These are phyloP conservation scores for Fusarium sp. DNA, from an alignment of 2,329 filamentous ascomycete species.

Conservation along the genomic window DNA sequence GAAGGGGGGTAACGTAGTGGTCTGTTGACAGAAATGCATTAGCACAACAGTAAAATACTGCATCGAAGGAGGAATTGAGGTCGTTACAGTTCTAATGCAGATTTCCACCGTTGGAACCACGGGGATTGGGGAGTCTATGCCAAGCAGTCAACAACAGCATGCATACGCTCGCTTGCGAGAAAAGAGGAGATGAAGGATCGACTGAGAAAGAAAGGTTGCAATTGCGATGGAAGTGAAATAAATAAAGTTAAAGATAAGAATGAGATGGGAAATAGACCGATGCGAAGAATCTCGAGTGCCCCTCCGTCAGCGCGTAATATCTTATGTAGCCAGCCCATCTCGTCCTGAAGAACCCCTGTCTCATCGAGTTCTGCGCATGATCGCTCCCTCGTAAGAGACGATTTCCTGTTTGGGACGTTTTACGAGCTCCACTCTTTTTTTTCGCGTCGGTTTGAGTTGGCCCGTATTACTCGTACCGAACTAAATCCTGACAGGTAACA, in stretches of 20 bases:
- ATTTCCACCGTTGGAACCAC: no score
- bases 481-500: background rate
- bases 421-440: slow-evolving; percentile 20
- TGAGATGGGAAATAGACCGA: background rate
- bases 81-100: background rate
- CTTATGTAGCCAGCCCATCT: background rate
- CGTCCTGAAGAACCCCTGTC: background rate
- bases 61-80: fast-evolving
- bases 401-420: slow-evolving; percentile 24
- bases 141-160: background rate
- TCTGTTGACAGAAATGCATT: background rate
- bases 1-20: fast-evolving
- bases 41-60: fast-evolving
- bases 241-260: background rate
- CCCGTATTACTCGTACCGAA: background rate
- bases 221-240: background rate
- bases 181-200: background rate
- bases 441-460: background rate
- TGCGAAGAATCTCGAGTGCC: background rate
- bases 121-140: background rate
- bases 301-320: background rate
- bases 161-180: background rate
- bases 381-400: slow-evolving; percentile 15
- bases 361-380: background rate
- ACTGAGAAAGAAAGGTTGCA: background rate